phyloP scores from a whole-genome alignment of 2,329 filamentous ascomycete species.

The Stagonosporopsis vannaccii region DNA sequence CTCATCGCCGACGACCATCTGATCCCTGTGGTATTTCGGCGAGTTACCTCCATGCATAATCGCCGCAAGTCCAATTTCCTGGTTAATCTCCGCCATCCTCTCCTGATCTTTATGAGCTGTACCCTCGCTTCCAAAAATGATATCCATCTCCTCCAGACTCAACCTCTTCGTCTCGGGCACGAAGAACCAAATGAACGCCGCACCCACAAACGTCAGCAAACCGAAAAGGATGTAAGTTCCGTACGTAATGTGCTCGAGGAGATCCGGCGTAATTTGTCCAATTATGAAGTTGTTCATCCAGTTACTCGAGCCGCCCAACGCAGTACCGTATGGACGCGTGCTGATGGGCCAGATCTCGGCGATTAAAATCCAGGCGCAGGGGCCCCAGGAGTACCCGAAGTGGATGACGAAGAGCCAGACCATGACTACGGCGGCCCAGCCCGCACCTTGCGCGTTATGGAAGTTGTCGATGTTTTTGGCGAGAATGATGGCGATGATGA shows the following conservation, averaged over 20 bases:
- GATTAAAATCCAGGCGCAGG: constrained; percentile 76
- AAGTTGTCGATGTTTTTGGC: constrained; percentile 68
- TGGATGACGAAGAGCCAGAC: constrained; percentile 78
- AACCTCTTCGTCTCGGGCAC: constrained; percentile 64
- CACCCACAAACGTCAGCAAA: constrained; percentile 67
- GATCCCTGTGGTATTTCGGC: constrained; percentile 4
- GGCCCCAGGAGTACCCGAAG: constrained; percentile 80
- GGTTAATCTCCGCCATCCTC: constrained; percentile 75
- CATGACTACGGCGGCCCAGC: constrained; percentile 74
- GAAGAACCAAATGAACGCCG: constrained; percentile 60
- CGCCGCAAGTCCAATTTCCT: constrained; percentile 69
- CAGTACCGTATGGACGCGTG: constrained; percentile 71
- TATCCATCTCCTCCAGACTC: constrained; percentile 66
- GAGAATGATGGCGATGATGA: constrained; percentile 74
- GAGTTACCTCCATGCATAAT: constrained; percentile 20
- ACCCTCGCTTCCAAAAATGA: constrained; percentile 71
- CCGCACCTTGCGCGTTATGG: constrained; percentile 63
- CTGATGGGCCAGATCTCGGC: constrained; percentile 78
- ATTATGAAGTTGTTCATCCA: constrained; percentile 67
- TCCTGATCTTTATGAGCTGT: constrained; percentile 71
- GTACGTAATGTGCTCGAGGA: constrained; percentile 70
- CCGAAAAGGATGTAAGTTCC: constrained; percentile 78
- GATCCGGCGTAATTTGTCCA: constrained; percentile 73
- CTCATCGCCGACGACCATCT: constrained; percentile 23
- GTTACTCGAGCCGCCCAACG: constrained; percentile 65